Evolutionary conservation across 2,329 filamentous ascomycete genomes (phyloP).

Genomic region (Elsinoe batatas): DNA sequence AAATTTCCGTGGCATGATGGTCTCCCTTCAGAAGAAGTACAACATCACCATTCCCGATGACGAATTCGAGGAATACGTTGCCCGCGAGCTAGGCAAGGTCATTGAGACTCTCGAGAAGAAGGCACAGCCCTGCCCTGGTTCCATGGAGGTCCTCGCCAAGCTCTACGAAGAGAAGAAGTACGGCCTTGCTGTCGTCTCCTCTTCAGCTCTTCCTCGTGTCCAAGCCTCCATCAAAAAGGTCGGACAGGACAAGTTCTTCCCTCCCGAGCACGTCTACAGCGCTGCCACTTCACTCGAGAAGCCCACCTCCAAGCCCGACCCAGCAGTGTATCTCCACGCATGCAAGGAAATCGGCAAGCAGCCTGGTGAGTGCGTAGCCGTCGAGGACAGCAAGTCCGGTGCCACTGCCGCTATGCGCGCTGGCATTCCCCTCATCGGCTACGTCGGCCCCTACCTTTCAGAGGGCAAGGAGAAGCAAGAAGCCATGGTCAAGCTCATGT

Average conservation of each 20-base stretch:
- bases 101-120: conserved; percentile 66
- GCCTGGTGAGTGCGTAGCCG: conserved; percentile 62
- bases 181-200: conserved; percentile 65
- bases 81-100: conserved; percentile 69
- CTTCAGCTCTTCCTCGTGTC: conserved; percentile 68
- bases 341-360: conserved; percentile 63
- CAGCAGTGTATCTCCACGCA: conserved; percentile 75
- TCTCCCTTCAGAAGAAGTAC: conserved; percentile 64
- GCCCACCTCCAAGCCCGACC: conserved; percentile 86
- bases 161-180: conserved; percentile 48
- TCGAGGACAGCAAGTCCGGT: conserved; percentile 84
- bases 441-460: conserved; percentile 69
- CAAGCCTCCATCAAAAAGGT: conserved; percentile 69
- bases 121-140: conserved; percentile 30
- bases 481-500: conserved; percentile 41
- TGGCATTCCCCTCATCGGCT: conserved; percentile 70
- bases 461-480: conserved; percentile 53
- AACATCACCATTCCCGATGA: conserved; percentile 57
- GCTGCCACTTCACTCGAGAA: conserved; percentile 67
- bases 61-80: conserved; percentile 66
- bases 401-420: conserved; percentile 68
- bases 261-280: conserved; percentile 64
- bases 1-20: conserved; percentile 90
- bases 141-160: conserved; percentile 48
- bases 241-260: conserved; percentile 70